phyloP scores from a whole-genome alignment of 176 grass and related monocot genomes.

The Oryza glumipatula region DNA sequence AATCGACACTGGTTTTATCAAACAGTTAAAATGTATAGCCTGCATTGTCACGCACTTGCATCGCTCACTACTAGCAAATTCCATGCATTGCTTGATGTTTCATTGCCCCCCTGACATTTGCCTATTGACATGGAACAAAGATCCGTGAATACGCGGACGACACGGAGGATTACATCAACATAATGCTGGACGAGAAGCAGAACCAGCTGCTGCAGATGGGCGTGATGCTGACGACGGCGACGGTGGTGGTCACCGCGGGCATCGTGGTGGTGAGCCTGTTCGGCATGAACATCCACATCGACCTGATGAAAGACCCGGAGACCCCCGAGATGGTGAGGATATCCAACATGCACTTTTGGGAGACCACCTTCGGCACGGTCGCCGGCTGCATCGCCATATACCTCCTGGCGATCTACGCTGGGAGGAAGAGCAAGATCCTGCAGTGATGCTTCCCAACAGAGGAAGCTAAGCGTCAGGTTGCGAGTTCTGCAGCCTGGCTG shows the following conservation, averaged over 20 bases:
- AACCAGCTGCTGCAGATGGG: constrained; percentile 89
- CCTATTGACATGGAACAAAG: constrained; percentile 42
- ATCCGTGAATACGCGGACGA: constrained; percentile 82
- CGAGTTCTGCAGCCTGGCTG: neutral
- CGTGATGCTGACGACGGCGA: constrained; percentile 77
- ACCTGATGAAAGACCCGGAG: constrained; percentile 49
- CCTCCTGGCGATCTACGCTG: constrained; percentile 66
- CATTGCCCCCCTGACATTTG: neutral
- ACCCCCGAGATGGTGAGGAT: constrained; percentile 49
- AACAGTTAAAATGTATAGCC: too few relatives aligned
- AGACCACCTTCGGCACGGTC: constrained; percentile 67
- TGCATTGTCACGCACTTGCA: neutral
- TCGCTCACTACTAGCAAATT: neutral
- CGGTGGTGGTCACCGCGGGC: constrained; percentile 65
- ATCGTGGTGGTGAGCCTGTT: constrained; percentile 74
- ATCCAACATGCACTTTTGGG: constrained; percentile 69
- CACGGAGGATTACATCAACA: constrained; percentile 83
- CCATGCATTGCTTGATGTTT: neutral
- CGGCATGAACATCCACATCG: constrained; percentile 81
- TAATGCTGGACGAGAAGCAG: constrained; percentile 92
- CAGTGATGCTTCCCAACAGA: constrained; percentile 43
- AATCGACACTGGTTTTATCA: neutral
- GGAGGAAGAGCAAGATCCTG: constrained; percentile 81
- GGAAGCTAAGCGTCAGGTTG: neutral
- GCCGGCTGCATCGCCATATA: constrained; percentile 68